Percentiles rank a stretch among this genome's conserved stretches.
Evolutionary conservation across 2,329 filamentous ascomycete genomes (phyloP).

Genomic region (Thermothelomyces thermophilus): DNA sequence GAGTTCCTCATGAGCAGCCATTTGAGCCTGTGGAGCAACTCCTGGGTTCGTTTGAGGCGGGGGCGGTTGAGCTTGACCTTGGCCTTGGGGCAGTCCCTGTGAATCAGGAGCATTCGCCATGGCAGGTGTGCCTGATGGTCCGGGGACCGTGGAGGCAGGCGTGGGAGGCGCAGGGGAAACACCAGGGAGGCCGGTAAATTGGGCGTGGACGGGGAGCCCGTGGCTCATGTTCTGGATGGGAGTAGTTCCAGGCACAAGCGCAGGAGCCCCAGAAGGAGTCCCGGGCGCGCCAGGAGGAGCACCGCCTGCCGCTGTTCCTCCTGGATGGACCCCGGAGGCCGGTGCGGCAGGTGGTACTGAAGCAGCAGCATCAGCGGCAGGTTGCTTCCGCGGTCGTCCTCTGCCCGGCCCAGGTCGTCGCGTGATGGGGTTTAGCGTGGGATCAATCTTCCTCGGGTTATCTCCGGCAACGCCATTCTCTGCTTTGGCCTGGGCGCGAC

Average conservation of each 20-base stretch:
- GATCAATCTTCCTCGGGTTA: slow-evolving; percentile 39
- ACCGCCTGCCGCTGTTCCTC: neutral
- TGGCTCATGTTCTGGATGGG: neutral
- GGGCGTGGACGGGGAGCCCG: neutral
- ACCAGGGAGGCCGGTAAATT: neutral
- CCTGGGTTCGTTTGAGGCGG: slow-evolving; percentile 13
- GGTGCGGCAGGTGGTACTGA: neutral
- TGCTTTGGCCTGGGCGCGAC: slow-evolving; percentile 48
- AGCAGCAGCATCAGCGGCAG: slow-evolving; percentile 15
- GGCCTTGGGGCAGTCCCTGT: slow-evolving; percentile 1
- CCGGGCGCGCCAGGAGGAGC: neutral
- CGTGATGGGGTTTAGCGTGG: slow-evolving; percentile 52
- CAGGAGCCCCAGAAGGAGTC: neutral
- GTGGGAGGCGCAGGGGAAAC: slow-evolving; percentile 1
- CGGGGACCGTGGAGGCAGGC: neutral
- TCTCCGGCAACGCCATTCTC: slow-evolving; percentile 33
- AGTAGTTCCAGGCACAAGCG: neutral
- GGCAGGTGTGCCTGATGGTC: slow-evolving; percentile 7
- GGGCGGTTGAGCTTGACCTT: slow-evolving; percentile 5
- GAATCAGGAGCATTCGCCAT: neutral
- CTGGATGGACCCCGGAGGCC: neutral
- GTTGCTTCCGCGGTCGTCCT: slow-evolving; percentile 45
- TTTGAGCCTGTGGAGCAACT: slow-evolving; percentile 20
- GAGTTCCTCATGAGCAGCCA: slow-evolving; percentile 18
- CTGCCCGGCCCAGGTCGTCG: slow-evolving; percentile 52